phyloP scores from a whole-genome alignment of 805 yeast genomes.

The Starmerella roubikii region DNA sequence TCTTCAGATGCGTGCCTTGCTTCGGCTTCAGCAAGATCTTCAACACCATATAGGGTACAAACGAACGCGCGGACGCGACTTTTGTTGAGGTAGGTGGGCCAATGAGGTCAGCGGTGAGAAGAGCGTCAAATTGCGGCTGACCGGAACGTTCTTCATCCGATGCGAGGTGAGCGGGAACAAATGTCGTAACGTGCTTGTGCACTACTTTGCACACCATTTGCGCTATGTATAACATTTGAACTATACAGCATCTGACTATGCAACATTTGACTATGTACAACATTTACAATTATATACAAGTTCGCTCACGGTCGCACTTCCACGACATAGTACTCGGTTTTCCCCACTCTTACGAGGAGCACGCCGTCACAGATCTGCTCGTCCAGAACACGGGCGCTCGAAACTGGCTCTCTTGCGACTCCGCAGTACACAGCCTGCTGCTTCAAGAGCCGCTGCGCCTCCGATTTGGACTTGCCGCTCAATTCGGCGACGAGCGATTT shows the following conservation, averaged over 20 bases:
- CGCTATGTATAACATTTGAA: too few relatives aligned
- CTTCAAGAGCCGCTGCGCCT: constrained; percentile 46
- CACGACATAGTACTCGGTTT: constrained; percentile 31
- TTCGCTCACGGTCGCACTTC: too few relatives aligned
- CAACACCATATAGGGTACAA: constrained; percentile 3
- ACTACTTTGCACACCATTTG: too few relatives aligned
- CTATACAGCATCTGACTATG: background rate
- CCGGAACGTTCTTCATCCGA: too few relatives aligned
- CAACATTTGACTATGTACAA: background rate
- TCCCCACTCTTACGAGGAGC: constrained; percentile 62
- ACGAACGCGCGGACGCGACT: background rate
- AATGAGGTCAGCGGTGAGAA: too few relatives aligned
- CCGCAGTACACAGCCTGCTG: constrained; percentile 70
- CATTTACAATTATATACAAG: background rate
- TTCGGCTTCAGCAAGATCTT: constrained; percentile 10
- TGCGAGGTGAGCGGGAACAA: too few relatives aligned
- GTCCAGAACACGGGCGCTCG: constrained; percentile 37
- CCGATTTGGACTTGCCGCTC: constrained; percentile 32
- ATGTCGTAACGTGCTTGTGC: too few relatives aligned
- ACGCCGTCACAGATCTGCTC: constrained; percentile 39
- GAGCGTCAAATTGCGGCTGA: too few relatives aligned
- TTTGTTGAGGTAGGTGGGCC: too few relatives aligned
- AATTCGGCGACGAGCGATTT: constrained; percentile 40
- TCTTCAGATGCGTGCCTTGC: constrained; percentile 9
- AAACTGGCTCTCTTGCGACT: constrained; percentile 36